Evolutionary conservation across 768 basidiomycete species (phyloP).

Genomic region (Kwoniella pini): DNA sequence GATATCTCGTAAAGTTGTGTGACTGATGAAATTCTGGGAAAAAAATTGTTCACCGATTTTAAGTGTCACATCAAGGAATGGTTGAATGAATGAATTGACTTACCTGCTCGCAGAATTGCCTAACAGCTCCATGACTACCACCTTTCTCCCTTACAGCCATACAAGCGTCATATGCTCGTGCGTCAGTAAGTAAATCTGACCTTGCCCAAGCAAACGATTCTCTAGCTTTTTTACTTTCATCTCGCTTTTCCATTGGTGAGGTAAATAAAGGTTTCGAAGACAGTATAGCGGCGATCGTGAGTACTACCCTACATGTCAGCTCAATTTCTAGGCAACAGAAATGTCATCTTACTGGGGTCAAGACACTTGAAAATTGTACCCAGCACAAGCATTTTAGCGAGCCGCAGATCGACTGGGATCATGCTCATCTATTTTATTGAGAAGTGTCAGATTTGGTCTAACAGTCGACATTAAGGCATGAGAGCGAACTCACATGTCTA

Average conservation of each 20-base stretch:
- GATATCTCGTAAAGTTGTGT: constrained; percentile 72
- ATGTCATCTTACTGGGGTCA: constrained; percentile 58
- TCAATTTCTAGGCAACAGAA: not conserved
- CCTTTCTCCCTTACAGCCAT: constrained; percentile 58
- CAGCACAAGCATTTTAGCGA: constrained; percentile 91
- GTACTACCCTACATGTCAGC: constrained; percentile 53
- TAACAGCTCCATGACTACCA: constrained; percentile 61
- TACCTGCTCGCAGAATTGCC: constrained; percentile 72
- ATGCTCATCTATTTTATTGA: constrained; percentile 68
- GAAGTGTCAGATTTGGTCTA: not conserved
- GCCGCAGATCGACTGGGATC: constrained; percentile 82
- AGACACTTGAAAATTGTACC: constrained; percentile 81
- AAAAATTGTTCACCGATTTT: not conserved
- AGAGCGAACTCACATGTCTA: constrained; percentile 63
- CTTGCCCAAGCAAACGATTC: constrained; percentile 67
- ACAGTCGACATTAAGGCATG: not conserved
- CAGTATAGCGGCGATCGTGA: constrained; percentile 77
- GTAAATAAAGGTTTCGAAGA: constrained; percentile 86
- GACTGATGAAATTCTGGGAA: constrained; percentile 77
- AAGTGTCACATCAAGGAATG: not conserved
- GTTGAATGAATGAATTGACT: not conserved
- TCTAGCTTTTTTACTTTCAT: constrained; percentile 73
- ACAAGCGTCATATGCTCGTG: constrained; percentile 65
- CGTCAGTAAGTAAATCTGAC: constrained; percentile 83
- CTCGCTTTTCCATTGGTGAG: constrained; percentile 77